Percentiles rank a stretch among this genome's conserved stretches.
These are phyloP conservation scores for Skeletonema potamos DNA, from an alignment of 108 stramenopile genomes.

Conservation along the genomic window DNA sequence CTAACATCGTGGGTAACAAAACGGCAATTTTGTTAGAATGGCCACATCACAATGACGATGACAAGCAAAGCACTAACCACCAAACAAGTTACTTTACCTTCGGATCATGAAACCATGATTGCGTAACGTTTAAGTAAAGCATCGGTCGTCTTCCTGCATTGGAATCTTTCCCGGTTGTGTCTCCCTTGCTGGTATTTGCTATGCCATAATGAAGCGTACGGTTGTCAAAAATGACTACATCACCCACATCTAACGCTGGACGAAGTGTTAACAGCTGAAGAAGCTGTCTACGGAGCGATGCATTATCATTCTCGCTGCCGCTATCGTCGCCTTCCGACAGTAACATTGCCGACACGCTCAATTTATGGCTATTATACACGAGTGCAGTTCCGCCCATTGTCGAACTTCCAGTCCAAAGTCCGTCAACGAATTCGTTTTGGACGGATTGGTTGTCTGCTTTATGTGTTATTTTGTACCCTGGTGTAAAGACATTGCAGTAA, in stretches of 20 bases:
- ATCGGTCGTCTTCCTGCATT: conserved; percentile 60
- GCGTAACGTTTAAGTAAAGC: conserved; percentile 79
- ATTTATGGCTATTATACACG: conserved; percentile 71
- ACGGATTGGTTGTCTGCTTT: conserved; percentile 14
- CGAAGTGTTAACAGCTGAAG: conserved; percentile 60
- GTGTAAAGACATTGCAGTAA: conserved; percentile 83
- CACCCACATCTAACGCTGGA: conserved; percentile 72
- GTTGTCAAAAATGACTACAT: conserved; percentile 86
- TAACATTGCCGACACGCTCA: conserved; percentile 60
- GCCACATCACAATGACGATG: neutral
- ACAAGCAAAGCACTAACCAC: neutral
- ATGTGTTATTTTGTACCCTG: conserved; percentile 40
- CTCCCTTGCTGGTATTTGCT: conserved; percentile 60
- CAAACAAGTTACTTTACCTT: conserved; percentile 33
- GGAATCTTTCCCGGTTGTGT: conserved; percentile 11
- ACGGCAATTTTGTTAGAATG: neutral
- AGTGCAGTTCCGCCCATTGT: conserved; percentile 84
- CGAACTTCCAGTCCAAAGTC: conserved; percentile 42
- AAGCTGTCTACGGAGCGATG: conserved; percentile 19
- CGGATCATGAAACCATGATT: conserved; percentile 87
- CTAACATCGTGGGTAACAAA: neutral
- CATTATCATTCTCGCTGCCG: neutral
- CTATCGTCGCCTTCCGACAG: conserved; percentile 16
- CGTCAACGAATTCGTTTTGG: conserved; percentile 37
- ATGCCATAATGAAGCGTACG: conserved; percentile 85